These are phyloP conservation scores for Endoconidiophora laricicola DNA, from an alignment of 2,329 filamentous ascomycete species.

Conservation along the genomic window DNA sequence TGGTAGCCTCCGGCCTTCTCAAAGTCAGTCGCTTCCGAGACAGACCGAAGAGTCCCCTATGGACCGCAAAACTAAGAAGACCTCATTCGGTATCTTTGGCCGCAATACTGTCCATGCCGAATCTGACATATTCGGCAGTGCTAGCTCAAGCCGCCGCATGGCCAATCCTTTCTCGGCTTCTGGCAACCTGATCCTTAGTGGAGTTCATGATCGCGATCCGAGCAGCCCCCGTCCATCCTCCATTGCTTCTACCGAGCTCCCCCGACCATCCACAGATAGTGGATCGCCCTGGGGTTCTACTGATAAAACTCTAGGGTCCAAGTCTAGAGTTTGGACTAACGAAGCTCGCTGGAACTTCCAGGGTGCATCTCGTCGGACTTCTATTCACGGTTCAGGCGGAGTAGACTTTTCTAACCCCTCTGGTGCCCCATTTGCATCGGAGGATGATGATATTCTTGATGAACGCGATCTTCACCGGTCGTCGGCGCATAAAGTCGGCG, in stretches of 20 bases:
- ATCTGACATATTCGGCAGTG: slow-evolving; percentile 18
- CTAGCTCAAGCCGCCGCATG: slow-evolving; percentile 22
- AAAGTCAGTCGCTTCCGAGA: slow-evolving; percentile 63
- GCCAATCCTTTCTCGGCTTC: slow-evolving; percentile 35
- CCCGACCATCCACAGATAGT: slow-evolving; percentile 64
- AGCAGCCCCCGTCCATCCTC: slow-evolving; percentile 50
- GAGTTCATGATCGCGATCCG: slow-evolving; percentile 37
- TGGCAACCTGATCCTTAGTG: slow-evolving; percentile 30
- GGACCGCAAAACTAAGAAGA: slow-evolving; percentile 26
- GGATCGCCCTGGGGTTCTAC: slow-evolving; percentile 55
- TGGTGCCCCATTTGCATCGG: slow-evolving; percentile 27
- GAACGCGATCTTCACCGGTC: slow-evolving; percentile 37
- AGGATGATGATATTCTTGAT: slow-evolving; percentile 47
- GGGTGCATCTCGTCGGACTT: slow-evolving; percentile 64
- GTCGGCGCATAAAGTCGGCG: slow-evolving; percentile 39
- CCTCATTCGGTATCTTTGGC: slow-evolving; percentile 37
- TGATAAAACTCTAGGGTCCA: slow-evolving; percentile 15
- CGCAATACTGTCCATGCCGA: slow-evolving; percentile 35
- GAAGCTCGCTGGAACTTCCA: slow-evolving; percentile 37
- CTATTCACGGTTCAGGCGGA: slow-evolving; percentile 48
- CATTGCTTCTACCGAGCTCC: slow-evolving; percentile 52
- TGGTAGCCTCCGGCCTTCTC: slow-evolving; percentile 51
- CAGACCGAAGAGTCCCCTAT: slow-evolving; percentile 31
- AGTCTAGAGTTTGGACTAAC: slow-evolving; percentile 47
- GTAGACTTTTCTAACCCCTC: no score